Base-by-base conservation (phyloP, 805 yeast genomes). In the Wickerhamomyces bovis region DNA sequence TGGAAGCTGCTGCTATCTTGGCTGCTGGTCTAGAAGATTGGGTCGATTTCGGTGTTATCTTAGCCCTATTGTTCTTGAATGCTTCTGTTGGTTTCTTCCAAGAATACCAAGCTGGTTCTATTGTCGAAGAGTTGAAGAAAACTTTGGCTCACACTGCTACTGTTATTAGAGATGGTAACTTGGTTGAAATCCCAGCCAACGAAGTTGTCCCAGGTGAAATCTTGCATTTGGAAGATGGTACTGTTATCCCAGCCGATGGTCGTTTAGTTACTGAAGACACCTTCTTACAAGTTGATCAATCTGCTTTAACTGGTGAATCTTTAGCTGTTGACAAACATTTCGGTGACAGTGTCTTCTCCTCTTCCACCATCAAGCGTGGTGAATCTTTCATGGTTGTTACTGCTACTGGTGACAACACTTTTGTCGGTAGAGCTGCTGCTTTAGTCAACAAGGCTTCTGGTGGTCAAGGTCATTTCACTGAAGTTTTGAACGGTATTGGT, bases 31-130 rank as follows among this genome's bases (percentile, higher is more conserved):
- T 88, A 63, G 88, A 88, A 75, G 97, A 90, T 76, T 89, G 97
- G 97, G 96, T 89, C 66, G 97, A 89, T 80, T 89, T 89, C 77
- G 97, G 97, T 81, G 97, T 89, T 69, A 89, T 89, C 68, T 81
- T 87, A 71, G 97, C 85, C 73, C 74, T 89, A 61, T 77, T 89
- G 62, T 60, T 83, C 70, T 80, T 89, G 68, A 89, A 89, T 73
- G 97, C 97, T 55, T 73, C 75, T 63, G 97, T 89, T 69, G 97
- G 97, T 80, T 89, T 89, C 83, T 77, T 88, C 60, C 97, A 89
- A 77, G 97, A 89, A 74, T 90, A 75, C 85, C 96, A 89, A 75
- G 97, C 97, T 57, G 97, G 97, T 77, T 89, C 96, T 53, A 89
- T 89, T 78, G 97, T 89, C 60, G 96, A 89, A 49, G 97, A 89